A percentile compares a stretch with the other conserved stretches of the same genome.
Evolutionary conservation across 2,329 filamentous ascomycete genomes (phyloP).

Genomic region (Cytospora paraplurivora): DNA sequence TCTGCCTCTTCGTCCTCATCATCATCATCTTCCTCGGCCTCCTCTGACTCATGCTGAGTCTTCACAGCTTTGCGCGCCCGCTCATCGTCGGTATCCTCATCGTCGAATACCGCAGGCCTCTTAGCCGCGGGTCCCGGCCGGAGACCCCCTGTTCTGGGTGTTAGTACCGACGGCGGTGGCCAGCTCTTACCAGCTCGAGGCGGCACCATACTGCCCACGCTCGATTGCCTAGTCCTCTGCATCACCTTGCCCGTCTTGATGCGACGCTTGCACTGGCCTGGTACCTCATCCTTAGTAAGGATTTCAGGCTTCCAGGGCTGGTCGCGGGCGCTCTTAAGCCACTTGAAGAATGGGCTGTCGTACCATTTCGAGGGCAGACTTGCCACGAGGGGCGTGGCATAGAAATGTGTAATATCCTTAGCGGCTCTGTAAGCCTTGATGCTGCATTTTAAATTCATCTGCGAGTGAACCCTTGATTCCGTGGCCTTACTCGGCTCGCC

Average conservation of each 20-base stretch:
- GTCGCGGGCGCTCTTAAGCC: slow-evolving; percentile 38
- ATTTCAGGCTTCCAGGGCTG: slow-evolving; percentile 35
- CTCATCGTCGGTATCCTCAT: slow-evolving; percentile 42
- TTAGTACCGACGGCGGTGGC: slow-evolving; percentile 24
- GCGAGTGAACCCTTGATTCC: slow-evolving; percentile 37
- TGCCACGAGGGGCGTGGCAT: slow-evolving; percentile 44
- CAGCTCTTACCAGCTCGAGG: slow-evolving; percentile 23
- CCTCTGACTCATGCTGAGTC: slow-evolving; percentile 34
- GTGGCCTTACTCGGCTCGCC: slow-evolving; percentile 35
- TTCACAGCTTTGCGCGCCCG: slow-evolving; percentile 39
- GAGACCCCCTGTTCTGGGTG: slow-evolving; percentile 18
- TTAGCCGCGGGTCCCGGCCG: slow-evolving; percentile 18
- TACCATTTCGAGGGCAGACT: slow-evolving; percentile 41
- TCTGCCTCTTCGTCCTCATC: slow-evolving; percentile 27
- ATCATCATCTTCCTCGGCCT: slow-evolving; percentile 34
- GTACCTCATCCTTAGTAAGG: slow-evolving; percentile 33
- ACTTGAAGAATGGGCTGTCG: slow-evolving; percentile 38
- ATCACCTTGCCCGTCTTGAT: slow-evolving; percentile 2
- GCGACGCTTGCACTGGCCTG: slow-evolving; percentile 34
- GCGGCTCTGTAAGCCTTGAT: slow-evolving; percentile 42
- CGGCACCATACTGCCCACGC: neutral
- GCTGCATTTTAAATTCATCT: slow-evolving; percentile 44
- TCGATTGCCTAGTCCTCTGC: neutral
- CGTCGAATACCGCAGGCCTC: slow-evolving; percentile 36
- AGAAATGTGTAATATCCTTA: slow-evolving; percentile 48